Percentiles rank a stretch among this genome's conserved stretches.
Evolutionary conservation across 202 grass and related monocot species (phyloP).

Genomic region (Dendrocalamus latiflorus): DNA sequence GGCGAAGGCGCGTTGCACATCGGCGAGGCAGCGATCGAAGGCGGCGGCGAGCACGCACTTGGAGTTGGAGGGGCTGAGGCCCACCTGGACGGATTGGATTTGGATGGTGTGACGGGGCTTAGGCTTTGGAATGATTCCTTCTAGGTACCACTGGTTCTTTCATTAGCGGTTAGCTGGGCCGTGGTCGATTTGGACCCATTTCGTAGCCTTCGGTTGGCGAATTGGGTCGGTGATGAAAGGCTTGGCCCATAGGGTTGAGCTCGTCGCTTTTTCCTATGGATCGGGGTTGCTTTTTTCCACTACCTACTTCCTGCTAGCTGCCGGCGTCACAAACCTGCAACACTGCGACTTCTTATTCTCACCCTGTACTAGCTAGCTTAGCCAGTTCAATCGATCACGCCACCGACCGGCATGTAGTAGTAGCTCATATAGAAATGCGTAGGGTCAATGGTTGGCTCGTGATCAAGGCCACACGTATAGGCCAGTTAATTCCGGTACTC

Average conservation of each 20-base stretch:
- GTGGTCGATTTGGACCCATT: neutral
- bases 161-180: neutral
- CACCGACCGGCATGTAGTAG: neutral
- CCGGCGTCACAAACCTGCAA: neutral
- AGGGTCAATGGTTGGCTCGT: neutral
- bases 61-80: constrained; percentile 55
- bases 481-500: constrained; percentile 27
- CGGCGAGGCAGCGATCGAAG: too few relatives aligned
- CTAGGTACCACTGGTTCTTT: neutral
- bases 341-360: neutral
- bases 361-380: neutral
- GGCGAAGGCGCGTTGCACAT: constrained; percentile 36
- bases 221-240: neutral
- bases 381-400: neutral
- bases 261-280: neutral
- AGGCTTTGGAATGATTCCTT: neutral
- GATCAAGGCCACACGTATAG: neutral
- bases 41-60: constrained; percentile 70
- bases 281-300: neutral
- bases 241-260: too few relatives aligned
- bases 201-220: neutral
- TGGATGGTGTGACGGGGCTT: neutral
- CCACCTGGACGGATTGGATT: constrained; percentile 30
- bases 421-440: neutral
- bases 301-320: neutral